These are phyloP conservation scores for Schwanniomyces etchellsii DNA, from an alignment of 1,139 yeast species.

Conservation along the genomic window DNA sequence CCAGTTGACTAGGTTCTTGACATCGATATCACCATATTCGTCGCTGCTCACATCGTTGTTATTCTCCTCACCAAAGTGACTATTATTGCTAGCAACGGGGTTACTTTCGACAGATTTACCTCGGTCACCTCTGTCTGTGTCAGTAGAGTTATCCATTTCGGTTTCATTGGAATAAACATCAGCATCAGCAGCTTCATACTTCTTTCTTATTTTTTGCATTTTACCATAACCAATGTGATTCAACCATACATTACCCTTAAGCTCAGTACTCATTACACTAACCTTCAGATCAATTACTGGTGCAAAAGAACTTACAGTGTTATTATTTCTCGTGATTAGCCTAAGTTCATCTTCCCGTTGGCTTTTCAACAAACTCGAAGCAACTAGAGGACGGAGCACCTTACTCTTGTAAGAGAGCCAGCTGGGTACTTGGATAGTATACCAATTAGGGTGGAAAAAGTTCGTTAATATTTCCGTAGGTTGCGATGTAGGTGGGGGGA, in stretches of 20 bases:
- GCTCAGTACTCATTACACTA: slow-evolving; percentile 56
- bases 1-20: slow-evolving; percentile 32
- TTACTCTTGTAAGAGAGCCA: slow-evolving; percentile 63
- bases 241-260: slow-evolving; percentile 72
- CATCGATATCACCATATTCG: slow-evolving; percentile 18
- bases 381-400: slow-evolving; percentile 20
- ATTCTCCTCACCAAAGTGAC: slow-evolving; percentile 7
- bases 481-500: slow-evolving; percentile 56
- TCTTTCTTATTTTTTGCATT: slow-evolving; percentile 32
- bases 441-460: slow-evolving; percentile 85
- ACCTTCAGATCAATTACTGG: slow-evolving; percentile 71
- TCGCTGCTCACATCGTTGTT: slow-evolving; percentile 7
- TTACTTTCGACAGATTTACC: slow-evolving; percentile 4
- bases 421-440: slow-evolving; percentile 70
- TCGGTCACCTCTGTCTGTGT: slow-evolving; percentile 3
- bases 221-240: slow-evolving; percentile 63
- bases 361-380: slow-evolving; percentile 16
- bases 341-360: slow-evolving; percentile 12
- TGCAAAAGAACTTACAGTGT: slow-evolving; percentile 59
- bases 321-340: slow-evolving; percentile 11
- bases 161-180: slow-evolving; percentile 5
- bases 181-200: slow-evolving; percentile 12
- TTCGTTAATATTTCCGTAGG: slow-evolving; percentile 65
- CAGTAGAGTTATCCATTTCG: slow-evolving; percentile 8
- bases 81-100: slow-evolving; percentile 3